Evolutionary conservation across 805 yeast genomes (phyloP), one percentile per base, ranked within the genome.

Genomic region (Komagataella mondaviorum): DNA sequence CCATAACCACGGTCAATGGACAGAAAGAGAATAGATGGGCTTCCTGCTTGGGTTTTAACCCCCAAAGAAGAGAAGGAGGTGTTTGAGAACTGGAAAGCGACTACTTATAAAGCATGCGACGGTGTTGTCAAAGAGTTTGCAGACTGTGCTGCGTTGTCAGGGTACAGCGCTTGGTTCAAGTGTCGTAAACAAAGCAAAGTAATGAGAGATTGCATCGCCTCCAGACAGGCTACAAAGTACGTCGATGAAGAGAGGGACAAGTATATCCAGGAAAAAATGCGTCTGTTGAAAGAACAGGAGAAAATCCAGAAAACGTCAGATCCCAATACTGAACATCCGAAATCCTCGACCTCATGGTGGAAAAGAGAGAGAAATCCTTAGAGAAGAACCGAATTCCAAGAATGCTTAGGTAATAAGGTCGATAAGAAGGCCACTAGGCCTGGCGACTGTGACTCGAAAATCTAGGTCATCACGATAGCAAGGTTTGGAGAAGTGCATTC

Each of bases 51-150:
- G 95, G 76, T 84, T 55, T 68, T 86, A 20, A 77, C 87, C 0
- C 91, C 93, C 12, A 75, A 73, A 55, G 93, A 86, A 62, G 95
- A 86, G 61, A 81, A 80, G 64, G 76, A 80, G 53, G 81, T 84
- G 43, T 78, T 85, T 59, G 80, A 76, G 57, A 76, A 85, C 58
- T 80, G 90, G 82, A 78, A 85, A 63, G 74, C 70, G 53, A 71
- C 72, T 59, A 78, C 91, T 0, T 85, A 85, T 70, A 73, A 76
- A 47, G 63, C 68, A 52, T 86, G 95, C 62, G 87, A 81, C 58
- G 83, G 75, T 17, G 67, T 71, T 48, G 96, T 90, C 39, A 83
- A 77, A 53, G 76, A 72, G 16, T 84, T 81, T 60, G 78, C 83
- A 3, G 76, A 75, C 47, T 88, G 96, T 63, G 80, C 88, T 44